These are phyloP conservation scores for Phytophthora citricola DNA, from an alignment of 352 stramenopile genomes.

Conservation along the genomic window DNA sequence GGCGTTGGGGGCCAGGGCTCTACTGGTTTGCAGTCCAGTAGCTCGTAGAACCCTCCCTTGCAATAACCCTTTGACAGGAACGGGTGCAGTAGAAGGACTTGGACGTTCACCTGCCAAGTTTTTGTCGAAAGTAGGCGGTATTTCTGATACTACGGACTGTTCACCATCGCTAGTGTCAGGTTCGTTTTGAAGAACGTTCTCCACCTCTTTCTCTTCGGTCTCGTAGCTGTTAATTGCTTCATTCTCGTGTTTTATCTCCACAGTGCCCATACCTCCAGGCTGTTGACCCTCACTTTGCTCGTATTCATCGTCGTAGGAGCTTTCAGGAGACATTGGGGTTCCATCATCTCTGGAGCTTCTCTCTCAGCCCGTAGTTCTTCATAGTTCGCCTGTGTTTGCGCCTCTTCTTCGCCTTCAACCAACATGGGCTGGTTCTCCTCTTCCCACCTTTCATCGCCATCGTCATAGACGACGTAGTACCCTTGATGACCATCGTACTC, in stretches of 20 bases:
- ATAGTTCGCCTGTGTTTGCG: constrained; percentile 15
- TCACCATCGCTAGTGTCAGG: constrained; percentile 37
- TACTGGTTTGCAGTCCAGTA: constrained; percentile 35
- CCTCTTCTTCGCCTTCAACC: constrained; percentile 43
- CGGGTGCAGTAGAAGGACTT: not conserved
- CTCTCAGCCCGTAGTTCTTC: constrained; percentile 4
- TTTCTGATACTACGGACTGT: constrained; percentile 55
- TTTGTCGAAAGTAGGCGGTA: constrained; percentile 50
- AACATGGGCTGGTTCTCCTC: constrained; percentile 37
- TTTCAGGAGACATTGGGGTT: constrained; percentile 51
- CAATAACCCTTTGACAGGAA: constrained; percentile 46
- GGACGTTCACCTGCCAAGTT: not conserved
- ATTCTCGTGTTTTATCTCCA: not conserved
- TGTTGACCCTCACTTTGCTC: constrained; percentile 24
- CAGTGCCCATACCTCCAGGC: not conserved
- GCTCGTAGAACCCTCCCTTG: constrained; percentile 53
- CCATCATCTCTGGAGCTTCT: constrained; percentile 40
- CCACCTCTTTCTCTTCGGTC: not conserved
- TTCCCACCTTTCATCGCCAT: constrained; percentile 86
- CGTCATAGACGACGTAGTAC: constrained; percentile 81
- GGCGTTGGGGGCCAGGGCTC: constrained; percentile 31
- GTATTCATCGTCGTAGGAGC: constrained; percentile 37
- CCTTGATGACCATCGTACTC: constrained; percentile 49
- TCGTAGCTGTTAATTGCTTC: constrained; percentile 3
- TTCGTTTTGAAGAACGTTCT: constrained; percentile 1